A percentile compares a stretch with the other conserved stretches of the same genome.
Evolutionary conservation across 2,329 filamentous ascomycete genomes (phyloP).

Genomic region (Colletotrichum cuscutae): DNA sequence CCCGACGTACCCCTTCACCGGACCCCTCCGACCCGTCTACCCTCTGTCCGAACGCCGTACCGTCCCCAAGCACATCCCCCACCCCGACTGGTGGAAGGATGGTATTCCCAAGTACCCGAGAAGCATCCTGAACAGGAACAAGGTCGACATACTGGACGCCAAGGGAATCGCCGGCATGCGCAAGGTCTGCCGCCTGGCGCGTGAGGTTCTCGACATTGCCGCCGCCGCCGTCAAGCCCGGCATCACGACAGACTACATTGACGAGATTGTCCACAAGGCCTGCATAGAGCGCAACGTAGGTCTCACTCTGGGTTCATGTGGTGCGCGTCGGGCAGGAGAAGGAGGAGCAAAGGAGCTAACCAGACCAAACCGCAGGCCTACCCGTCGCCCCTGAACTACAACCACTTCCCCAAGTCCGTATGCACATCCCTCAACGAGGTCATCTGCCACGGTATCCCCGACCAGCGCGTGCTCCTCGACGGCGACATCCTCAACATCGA

Average conservation of each 20-base stretch:
- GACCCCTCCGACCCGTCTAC: conserved; percentile 85
- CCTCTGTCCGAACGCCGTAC: conserved; percentile 78
- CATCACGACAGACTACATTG: conserved; percentile 94
- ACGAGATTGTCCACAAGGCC: conserved; percentile 94
- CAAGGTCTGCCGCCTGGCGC: conserved; percentile 85
- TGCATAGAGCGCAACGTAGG: conserved; percentile 91
- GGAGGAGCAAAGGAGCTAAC: not conserved
- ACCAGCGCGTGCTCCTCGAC: conserved; percentile 85
- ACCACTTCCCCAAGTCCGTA: conserved; percentile 96
- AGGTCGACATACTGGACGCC: conserved; percentile 84
- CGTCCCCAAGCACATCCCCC: conserved; percentile 82
- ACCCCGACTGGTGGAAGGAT: conserved; percentile 88
- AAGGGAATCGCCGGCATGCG: conserved; percentile 89
- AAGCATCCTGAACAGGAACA: conserved; percentile 75
- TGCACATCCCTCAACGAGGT: conserved; percentile 97
- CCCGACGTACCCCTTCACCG: conserved; percentile 86
- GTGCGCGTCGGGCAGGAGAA: not conserved
- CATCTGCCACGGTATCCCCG: conserved; percentile 98
- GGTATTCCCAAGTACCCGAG: conserved; percentile 76
- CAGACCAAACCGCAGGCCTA: conserved; percentile 73
- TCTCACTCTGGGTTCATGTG: conserved; percentile 11
- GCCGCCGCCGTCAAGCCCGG: conserved; percentile 87
- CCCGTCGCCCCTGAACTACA: conserved; percentile 94
- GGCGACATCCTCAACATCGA: conserved; percentile 98
- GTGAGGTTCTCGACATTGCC: conserved; percentile 93